Base-by-base conservation (phyloP, 2,329 filamentous ascomycete genomes). In the Xylariales sp. region DNA sequence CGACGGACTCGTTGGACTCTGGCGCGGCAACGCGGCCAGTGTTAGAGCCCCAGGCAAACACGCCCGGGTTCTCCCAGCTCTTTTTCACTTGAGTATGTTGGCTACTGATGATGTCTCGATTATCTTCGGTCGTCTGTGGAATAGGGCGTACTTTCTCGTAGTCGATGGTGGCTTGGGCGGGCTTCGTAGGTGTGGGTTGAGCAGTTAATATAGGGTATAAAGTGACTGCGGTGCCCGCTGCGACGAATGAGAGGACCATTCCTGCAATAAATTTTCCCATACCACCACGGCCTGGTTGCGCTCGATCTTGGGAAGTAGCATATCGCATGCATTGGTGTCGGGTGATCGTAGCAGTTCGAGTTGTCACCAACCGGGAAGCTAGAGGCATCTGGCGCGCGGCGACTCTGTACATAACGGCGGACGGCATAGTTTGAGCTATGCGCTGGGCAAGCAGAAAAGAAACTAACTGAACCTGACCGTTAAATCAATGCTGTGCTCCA, bases 41-140 rank as follows among this genome's bases (percentile, higher is more conserved):
- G 53, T 98, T 98, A 14, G 85, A 88, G 1, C 93, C 93, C 91
- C 93, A 98, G 5, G 85, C 81, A 62, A 95, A 97, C 0, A 97
- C 85, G 2, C 90, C 93, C 0, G 93, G 91, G 43, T 86, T 82
- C 61, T 80, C 78, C 73, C 76, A 81, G 61, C 87, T 94, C 55
- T 78, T 80, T 65, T 86, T 88, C 41, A 95, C 85, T 65, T 96
- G 91, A 5, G 88, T 66, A 63, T 95, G 88, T 58, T 95, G 88
- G 10, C 85, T 87, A 55, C 85, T 91, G 50, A 95, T 79, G 40
- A 85, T 63, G 39, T 89, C 85, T 40, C 85, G 67, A 45, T 83
- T 82, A 46, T 88, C 83, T 59, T 90, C 86, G 47, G 79, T 79
- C 6, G 79, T 81, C 1, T 65, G 59, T 17, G 72, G 67, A 44